phyloP scores from a whole-genome alignment of 2,329 filamentous ascomycete species.

The Gremmenia infestans region DNA sequence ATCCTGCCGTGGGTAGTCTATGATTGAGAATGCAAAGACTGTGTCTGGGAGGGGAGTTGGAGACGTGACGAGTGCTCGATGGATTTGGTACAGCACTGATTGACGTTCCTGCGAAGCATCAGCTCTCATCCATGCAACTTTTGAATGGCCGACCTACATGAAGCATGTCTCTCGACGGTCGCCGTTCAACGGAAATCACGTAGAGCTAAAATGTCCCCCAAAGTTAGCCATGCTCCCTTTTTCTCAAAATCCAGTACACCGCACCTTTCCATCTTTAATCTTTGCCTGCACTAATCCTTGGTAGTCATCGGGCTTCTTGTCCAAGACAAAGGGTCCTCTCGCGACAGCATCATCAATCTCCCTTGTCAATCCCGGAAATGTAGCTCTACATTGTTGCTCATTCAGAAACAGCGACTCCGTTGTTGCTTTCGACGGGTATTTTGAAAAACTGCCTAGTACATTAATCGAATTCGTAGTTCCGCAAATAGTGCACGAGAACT shows the following conservation, averaged over 20 bases:
- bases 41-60: conserved; percentile 45
- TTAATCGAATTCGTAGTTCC: background rate
- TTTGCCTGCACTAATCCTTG: conserved; percentile 38
- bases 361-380: conserved; percentile 43
- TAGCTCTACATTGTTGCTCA: conserved; percentile 37
- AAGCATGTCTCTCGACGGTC: conserved; percentile 41
- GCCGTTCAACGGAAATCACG: conserved; percentile 40
- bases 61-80: conserved; percentile 47
- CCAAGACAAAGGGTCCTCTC: conserved; percentile 40
- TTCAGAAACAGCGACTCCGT: conserved; percentile 29
- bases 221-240: background rate
- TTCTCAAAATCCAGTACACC: background rate
- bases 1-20: conserved; percentile 42
- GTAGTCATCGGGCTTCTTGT: conserved; percentile 32
- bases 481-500: background rate
- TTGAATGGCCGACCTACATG: conserved; percentile 23
- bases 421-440: background rate
- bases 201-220: conserved; percentile 33
- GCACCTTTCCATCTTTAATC: conserved; percentile 39
- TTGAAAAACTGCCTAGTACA: background rate
- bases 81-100: conserved; percentile 49
- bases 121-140: conserved; percentile 10
- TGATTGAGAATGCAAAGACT: conserved; percentile 47
- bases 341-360: conserved; percentile 43
- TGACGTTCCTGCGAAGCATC: conserved; percentile 37